phyloP scores from a whole-genome alignment of 495 filamentous ascomycete genomes.

The Paragyromitra xinjiangensis region DNA sequence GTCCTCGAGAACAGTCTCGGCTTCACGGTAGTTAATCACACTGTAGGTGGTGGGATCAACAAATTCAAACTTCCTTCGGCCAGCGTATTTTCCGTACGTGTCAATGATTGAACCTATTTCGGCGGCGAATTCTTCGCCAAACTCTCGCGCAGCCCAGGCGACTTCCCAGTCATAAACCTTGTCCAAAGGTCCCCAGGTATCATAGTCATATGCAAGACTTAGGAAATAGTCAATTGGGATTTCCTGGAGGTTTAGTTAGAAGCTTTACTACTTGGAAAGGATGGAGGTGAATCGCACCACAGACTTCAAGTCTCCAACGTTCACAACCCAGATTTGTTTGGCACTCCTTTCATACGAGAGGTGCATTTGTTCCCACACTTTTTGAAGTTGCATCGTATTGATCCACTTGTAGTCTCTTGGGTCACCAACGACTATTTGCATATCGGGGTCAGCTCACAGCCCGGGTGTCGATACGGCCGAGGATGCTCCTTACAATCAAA shows the following conservation, averaged over 20 bases:
- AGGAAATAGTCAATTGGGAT: conserved; percentile 74
- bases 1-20: conserved; percentile 69
- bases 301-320: conserved; percentile 77
- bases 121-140: conserved; percentile 63
- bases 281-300: conserved; percentile 55
- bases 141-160: conserved; percentile 69
- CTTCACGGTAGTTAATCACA: conserved; percentile 75
- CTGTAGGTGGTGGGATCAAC: conserved; percentile 72
- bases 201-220: conserved; percentile 72
- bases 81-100: conserved; percentile 70
- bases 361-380: conserved; percentile 73
- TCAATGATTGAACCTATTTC: conserved; percentile 67
- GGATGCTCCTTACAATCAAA: conserved; percentile 65
- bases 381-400: conserved; percentile 72
- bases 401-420: conserved; percentile 75
- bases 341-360: conserved; percentile 70
- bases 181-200: conserved; percentile 64
- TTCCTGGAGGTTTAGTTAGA: conserved; percentile 68
- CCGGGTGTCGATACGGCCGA: too few relatives aligned
- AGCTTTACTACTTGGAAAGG: not conserved
- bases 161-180: conserved; percentile 67
- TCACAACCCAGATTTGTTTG: conserved; percentile 77
- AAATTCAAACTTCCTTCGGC: conserved; percentile 73
- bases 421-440: conserved; percentile 65
- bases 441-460: not conserved